Percentiles rank a stretch among this genome's conserved stretches.
These are phyloP conservation scores for Jimgerdemannia flammicorona DNA, from an alignment of 192 early-diverging fungal species.

Conservation along the genomic window DNA sequence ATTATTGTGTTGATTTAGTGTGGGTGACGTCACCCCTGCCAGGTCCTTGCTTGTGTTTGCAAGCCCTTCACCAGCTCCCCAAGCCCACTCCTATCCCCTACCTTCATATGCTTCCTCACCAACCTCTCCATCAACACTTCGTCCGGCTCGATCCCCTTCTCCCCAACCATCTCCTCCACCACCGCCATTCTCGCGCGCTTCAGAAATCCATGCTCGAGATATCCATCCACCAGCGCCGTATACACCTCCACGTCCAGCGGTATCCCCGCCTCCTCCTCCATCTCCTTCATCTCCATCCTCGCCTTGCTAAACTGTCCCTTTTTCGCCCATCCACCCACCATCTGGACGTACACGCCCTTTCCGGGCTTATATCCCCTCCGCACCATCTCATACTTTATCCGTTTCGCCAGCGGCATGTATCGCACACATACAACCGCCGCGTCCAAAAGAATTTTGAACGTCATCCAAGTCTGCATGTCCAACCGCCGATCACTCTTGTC, in stretches of 20 bases:
- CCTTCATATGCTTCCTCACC: background rate
- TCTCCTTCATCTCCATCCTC: slow-evolving; percentile 5
- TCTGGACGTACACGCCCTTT: slow-evolving; percentile 5
- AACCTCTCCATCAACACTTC: background rate
- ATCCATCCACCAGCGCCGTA: slow-evolving; percentile 14
- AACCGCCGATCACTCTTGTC: slow-evolving; percentile 2
- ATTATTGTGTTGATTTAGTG: no score
- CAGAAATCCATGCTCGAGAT: slow-evolving; percentile 3
- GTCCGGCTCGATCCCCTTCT: background rate
- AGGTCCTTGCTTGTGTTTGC: background rate
- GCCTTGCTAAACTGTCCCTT: slow-evolving; percentile 17
- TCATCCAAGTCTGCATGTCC: slow-evolving; percentile 3
- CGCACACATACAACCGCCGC: slow-evolving; percentile 1
- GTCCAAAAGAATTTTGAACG: slow-evolving; percentile 18
- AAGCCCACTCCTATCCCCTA: background rate
- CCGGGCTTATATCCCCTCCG: slow-evolving; percentile 15
- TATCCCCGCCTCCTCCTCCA: slow-evolving; percentile 14
- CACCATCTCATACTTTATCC: slow-evolving; percentile 17
- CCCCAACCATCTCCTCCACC: slow-evolving; percentile 8
- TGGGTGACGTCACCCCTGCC: no score
- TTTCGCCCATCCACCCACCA: slow-evolving; percentile 8
- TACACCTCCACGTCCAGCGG: slow-evolving; percentile 6
- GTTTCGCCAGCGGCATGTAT: slow-evolving; percentile 3
- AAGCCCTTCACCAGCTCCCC: background rate
- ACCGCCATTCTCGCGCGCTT: slow-evolving; percentile 11